Conservation (phyloP, 345 rosid genomes). For the Passiflora organensis region DNA sequence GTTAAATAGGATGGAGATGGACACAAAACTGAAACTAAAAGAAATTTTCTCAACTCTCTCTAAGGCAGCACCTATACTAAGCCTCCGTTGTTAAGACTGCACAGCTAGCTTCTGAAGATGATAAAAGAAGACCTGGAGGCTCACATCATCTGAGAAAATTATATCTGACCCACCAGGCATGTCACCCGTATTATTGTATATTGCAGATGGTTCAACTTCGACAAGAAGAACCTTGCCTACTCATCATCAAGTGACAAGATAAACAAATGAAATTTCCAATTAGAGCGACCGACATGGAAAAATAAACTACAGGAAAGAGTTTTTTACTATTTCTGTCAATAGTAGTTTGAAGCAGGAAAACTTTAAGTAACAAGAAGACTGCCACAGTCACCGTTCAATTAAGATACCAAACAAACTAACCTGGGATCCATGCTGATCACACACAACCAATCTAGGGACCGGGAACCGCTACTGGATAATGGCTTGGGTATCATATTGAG, state of each 20-base stretch:
- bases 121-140: slow-evolving; percentile 90
- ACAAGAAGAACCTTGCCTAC: slow-evolving; percentile 94
- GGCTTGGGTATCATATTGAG: slow-evolving; percentile 68
- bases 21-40: slow-evolving; percentile 24
- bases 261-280: background rate
- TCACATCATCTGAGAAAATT: slow-evolving; percentile 91
- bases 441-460: slow-evolving; percentile 89
- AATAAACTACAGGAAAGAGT: too few relatives aligned
- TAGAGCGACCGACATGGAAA: background rate
- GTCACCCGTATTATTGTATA: slow-evolving; percentile 68
- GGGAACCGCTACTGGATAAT: slow-evolving; percentile 86
- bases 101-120: slow-evolving; percentile 97
- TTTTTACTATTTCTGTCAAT: too few relatives aligned
- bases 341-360: too few relatives aligned
- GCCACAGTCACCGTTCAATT: too few relatives aligned
- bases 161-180: slow-evolving; percentile 81
- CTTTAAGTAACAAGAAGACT: too few relatives aligned
- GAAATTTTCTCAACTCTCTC: slow-evolving; percentile 12
- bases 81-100: slow-evolving; percentile 55
- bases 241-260: slow-evolving; percentile 8
- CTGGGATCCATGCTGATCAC: slow-evolving; percentile 99
- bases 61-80: slow-evolving; percentile 8
- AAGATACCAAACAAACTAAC: slow-evolving; percentile 29
- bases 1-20: slow-evolving; percentile 11
- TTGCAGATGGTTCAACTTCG: slow-evolving; percentile 91